Conservation (phyloP, 148 eudicot genomes). For the Camellia japonica region DNA sequence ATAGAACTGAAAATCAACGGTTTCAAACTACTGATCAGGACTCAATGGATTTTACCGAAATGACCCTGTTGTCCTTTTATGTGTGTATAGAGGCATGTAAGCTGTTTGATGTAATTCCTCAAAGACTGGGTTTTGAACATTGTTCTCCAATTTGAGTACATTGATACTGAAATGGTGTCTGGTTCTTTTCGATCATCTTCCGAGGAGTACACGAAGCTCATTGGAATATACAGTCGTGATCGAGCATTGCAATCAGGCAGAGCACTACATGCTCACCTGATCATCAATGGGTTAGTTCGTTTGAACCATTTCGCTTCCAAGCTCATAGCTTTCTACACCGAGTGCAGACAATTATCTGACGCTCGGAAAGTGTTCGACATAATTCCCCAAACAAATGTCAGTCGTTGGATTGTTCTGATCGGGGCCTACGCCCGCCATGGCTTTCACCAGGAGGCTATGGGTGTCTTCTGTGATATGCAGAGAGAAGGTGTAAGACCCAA, state of each 20-base stretch:
- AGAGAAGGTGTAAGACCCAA: conserved; percentile 43
- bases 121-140: neutral
- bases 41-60: neutral
- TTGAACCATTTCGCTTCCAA: conserved; percentile 56
- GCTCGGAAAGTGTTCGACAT: conserved; percentile 79
- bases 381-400: conserved; percentile 54
- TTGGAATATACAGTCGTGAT: conserved; percentile 39
- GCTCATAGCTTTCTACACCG: conserved; percentile 56
- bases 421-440: conserved; percentile 80
- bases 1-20: conserved; percentile 6
- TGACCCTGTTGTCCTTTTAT: neutral
- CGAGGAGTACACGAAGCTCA: conserved; percentile 42
- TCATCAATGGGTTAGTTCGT: conserved; percentile 55
- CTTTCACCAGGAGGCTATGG: conserved; percentile 53
- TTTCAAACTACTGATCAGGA: neutral
- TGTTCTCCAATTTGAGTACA: neutral
- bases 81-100: neutral
- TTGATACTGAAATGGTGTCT: no score
- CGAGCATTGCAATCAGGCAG: conserved; percentile 47
- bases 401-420: conserved; percentile 66
- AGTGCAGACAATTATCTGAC: conserved; percentile 38
- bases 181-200: conserved; percentile 30
- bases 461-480: conserved; percentile 43
- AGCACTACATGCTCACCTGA: conserved; percentile 56
- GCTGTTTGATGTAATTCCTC: neutral